phyloP scores from a whole-genome alignment of 768 basidiomycete genomes.

The Cyathus striatus region DNA sequence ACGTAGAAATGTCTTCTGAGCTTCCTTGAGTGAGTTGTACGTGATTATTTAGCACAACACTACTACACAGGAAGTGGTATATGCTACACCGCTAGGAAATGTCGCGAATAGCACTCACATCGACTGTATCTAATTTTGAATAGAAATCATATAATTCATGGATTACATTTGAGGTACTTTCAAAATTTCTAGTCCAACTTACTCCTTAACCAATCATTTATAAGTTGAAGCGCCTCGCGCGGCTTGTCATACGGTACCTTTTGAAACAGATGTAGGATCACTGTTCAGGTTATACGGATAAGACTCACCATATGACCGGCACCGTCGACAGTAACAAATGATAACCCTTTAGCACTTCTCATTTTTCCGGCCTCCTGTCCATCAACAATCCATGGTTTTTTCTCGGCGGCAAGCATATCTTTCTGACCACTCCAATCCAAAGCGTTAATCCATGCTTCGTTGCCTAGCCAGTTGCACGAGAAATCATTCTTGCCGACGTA shows the following conservation, averaged over 20 bases:
- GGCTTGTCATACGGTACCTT: slow-evolving; percentile 63
- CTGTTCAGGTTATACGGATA: not conserved
- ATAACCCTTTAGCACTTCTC: slow-evolving; percentile 48
- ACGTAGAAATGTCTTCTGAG: too few relatives aligned
- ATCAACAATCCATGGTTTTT: slow-evolving; percentile 53
- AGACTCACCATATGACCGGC: slow-evolving; percentile 42
- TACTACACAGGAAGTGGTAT: too few relatives aligned
- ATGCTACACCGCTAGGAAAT: too few relatives aligned
- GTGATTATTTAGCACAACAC: too few relatives aligned
- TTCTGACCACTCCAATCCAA: slow-evolving; percentile 57
- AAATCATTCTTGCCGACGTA: slow-evolving; percentile 52
- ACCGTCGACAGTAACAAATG: slow-evolving; percentile 50
- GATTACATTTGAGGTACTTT: too few relatives aligned
- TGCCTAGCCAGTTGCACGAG: slow-evolving; percentile 62
- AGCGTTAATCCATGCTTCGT: slow-evolving; percentile 53
- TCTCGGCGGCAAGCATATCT: slow-evolving; percentile 34
- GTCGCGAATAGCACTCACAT: too few relatives aligned
- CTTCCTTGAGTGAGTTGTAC: too few relatives aligned
- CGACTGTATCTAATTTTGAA: too few relatives aligned
- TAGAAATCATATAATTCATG: too few relatives aligned
- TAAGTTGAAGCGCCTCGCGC: slow-evolving; percentile 38
- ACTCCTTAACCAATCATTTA: slow-evolving; percentile 47
- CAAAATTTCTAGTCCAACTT: too few relatives aligned
- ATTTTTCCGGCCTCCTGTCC: slow-evolving; percentile 51
- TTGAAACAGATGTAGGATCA: not conserved